A percentile compares a stretch with the other conserved stretches of the same genome.
phyloP scores from a whole-genome alignment of 2,329 filamentous ascomycete species.

The Mollisia scopiformis region DNA sequence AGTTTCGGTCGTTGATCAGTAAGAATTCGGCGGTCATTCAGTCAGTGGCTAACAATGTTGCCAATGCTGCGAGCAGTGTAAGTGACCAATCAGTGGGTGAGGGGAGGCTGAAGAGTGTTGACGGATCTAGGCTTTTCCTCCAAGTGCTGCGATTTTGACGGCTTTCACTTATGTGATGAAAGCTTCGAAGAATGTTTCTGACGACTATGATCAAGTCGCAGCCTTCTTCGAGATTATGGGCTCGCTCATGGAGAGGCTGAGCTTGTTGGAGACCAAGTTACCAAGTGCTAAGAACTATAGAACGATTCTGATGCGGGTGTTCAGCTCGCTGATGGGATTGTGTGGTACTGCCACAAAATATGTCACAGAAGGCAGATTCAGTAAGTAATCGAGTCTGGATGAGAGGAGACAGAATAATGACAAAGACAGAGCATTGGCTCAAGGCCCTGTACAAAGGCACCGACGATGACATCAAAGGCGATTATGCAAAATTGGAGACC shows the following conservation, averaged over 20 bases:
- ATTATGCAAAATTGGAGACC: conserved; percentile 35
- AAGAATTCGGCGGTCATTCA: conserved; percentile 11
- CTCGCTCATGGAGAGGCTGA: conserved; percentile 40
- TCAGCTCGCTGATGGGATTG: conserved; percentile 39
- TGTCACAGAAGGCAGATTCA: conserved; percentile 21
- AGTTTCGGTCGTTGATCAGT: background rate
- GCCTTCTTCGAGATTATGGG: conserved; percentile 44
- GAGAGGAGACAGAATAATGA: background rate
- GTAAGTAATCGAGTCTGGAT: background rate
- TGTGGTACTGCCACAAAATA: conserved; percentile 41
- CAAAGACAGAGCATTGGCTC: conserved; percentile 9
- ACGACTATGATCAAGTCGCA: conserved; percentile 43
- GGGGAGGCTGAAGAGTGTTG: background rate
- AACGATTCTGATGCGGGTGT: conserved; percentile 42
- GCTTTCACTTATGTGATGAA: conserved; percentile 11
- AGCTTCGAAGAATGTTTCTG: conserved; percentile 33
- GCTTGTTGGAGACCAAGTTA: conserved; percentile 39
- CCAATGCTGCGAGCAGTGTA: conserved; percentile 4
- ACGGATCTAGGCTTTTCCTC: conserved; percentile 4
- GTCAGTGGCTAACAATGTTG: conserved; percentile 6
- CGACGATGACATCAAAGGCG: conserved; percentile 37
- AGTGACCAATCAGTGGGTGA: too few relatives aligned
- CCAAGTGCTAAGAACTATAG: conserved; percentile 32
- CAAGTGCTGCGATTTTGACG: conserved; percentile 5
- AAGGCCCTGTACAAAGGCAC: conserved; percentile 38